These are phyloP conservation scores for Micromonas commoda DNA, from an alignment of 139 green algal species.

Conservation along the genomic window DNA sequence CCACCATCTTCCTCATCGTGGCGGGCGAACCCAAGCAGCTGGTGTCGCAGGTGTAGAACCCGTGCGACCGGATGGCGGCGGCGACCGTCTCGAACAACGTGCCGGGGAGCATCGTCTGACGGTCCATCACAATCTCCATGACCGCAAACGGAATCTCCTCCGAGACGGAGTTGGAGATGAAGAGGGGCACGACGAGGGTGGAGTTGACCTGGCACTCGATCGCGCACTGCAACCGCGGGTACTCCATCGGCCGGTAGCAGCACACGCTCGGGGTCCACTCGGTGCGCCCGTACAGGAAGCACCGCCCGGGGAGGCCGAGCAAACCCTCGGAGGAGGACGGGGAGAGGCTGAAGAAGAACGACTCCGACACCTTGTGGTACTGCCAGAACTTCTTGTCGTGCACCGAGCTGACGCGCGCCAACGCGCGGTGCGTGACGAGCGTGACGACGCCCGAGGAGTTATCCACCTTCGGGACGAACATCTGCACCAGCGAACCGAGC, in stretches of 20 bases:
- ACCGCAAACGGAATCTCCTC: not conserved
- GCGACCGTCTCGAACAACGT: not conserved
- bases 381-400: not conserved
- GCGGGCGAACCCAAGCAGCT: not conserved
- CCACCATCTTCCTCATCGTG: not conserved
- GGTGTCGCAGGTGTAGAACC: not conserved
- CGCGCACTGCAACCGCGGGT: not conserved
- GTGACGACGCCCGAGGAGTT: not conserved
- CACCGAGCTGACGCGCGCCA: slow-evolving; percentile 1
- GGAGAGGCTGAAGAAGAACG: slow-evolving; percentile 2
- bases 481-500: not conserved
- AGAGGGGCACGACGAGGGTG: not conserved
- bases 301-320: not conserved
- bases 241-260: slow-evolving; percentile 13
- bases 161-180: not conserved
- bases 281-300: not conserved
- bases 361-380: not conserved
- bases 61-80: not conserved
- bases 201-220: not conserved
- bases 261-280: slow-evolving; percentile 15
- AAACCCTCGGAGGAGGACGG: not conserved
- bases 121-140: slow-evolving; percentile 1
- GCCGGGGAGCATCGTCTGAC: not conserved
- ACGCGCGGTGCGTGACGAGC: not conserved
- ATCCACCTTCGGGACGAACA: not conserved